Evolutionary conservation across 2,329 filamentous ascomycete genomes (phyloP).

Genomic region (Laburnicola sp.): DNA sequence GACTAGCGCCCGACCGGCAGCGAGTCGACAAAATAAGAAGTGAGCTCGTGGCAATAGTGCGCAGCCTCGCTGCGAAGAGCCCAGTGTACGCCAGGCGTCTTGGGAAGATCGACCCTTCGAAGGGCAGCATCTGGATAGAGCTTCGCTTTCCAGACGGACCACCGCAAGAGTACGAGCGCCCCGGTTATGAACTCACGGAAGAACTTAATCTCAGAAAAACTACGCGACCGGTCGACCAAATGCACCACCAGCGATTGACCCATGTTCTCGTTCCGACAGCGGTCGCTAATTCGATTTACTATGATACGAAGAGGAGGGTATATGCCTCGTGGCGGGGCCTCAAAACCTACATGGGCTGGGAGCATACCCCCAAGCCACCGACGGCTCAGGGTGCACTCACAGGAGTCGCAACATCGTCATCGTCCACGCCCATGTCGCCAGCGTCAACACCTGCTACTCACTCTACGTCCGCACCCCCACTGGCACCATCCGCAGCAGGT

Average conservation of each 20-base stretch:
- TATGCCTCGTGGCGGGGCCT: conserved; percentile 27
- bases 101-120: conserved; percentile 45
- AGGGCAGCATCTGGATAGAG: conserved; percentile 54
- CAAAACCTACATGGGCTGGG: conserved; percentile 30
- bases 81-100: conserved; percentile 35
- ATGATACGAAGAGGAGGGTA: conserved; percentile 26
- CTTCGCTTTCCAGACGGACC: conserved; percentile 53
- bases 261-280: conserved; percentile 27
- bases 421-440: conserved; percentile 8
- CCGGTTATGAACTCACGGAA: conserved; percentile 49
- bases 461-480: conserved; percentile 13
- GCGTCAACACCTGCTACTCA: conserved; percentile 12
- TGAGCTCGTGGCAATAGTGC: conserved; percentile 45
- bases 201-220: conserved; percentile 41
- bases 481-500: conserved; percentile 12
- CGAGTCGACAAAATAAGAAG: conserved; percentile 46
- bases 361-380: conserved; percentile 17
- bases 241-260: conserved; percentile 44
- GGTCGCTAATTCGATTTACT: conserved; percentile 27
- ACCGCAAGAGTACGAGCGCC: conserved; percentile 53
- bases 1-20: conserved; percentile 48
- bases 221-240: conserved; percentile 29
- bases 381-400: conserved; percentile 20
- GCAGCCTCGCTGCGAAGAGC: conserved; percentile 31
- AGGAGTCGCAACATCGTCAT: conserved; percentile 9